Conservation (phyloP, 208 protist species). For the Leishmania guyanensis region DNA sequence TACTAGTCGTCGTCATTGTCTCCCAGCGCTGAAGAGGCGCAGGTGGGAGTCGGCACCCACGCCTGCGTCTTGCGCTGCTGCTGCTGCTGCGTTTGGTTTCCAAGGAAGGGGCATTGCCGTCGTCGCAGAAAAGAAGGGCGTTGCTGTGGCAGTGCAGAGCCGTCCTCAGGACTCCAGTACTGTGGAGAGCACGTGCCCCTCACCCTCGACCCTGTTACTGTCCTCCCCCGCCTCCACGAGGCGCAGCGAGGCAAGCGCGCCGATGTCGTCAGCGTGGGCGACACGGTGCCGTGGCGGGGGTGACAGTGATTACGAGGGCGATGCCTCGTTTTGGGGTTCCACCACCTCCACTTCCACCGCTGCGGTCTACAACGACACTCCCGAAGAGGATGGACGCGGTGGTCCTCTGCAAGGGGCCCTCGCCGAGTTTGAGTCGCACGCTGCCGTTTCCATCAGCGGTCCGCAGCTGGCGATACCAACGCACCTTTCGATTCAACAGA, state of each 20-base stretch:
- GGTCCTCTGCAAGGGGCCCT: background rate
- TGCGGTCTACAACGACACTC: background rate
- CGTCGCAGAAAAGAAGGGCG: background rate
- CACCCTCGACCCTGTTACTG: background rate
- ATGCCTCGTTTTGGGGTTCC: background rate
- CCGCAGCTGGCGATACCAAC: background rate
- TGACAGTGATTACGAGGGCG: background rate
- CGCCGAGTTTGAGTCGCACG: background rate
- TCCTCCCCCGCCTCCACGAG: background rate
- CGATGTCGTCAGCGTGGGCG: background rate
- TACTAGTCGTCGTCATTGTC: background rate
- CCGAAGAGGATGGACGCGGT: background rate
- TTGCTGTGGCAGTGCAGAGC: background rate
- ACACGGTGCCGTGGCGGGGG: background rate
- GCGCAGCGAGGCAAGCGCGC: background rate
- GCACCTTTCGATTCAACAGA: background rate
- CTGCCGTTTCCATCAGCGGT: background rate
- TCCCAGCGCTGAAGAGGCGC: background rate
- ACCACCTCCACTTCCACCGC: background rate
- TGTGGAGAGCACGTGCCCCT: background rate
- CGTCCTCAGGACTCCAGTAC: background rate
- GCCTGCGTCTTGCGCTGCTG: background rate
- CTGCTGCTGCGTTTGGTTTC: background rate
- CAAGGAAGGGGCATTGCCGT: background rate
- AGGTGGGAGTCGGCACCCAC: background rate